phyloP scores from a whole-genome alignment of 805 yeast genomes.

The Candida taoyuanica region DNA sequence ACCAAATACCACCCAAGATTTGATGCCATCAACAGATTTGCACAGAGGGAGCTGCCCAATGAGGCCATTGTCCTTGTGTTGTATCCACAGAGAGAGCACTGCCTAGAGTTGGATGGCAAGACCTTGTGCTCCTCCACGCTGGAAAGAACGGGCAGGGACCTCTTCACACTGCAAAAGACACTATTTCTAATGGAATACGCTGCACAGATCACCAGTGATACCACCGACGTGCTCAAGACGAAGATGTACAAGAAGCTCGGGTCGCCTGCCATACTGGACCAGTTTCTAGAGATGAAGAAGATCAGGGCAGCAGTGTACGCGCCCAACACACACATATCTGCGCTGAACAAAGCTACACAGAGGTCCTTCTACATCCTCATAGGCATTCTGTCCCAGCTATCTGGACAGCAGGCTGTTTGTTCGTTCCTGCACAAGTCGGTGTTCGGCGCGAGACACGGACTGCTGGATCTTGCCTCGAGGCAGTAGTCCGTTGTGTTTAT shows the following conservation, averaged over 20 bases:
- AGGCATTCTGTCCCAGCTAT: constrained; percentile 22
- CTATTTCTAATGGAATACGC: constrained; percentile 10
- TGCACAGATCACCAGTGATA: constrained; percentile 3
- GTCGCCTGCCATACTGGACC: constrained; percentile 1
- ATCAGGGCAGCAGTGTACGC: neutral
- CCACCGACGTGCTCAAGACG: constrained; percentile 5
- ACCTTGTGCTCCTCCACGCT: neutral
- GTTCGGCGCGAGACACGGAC: constrained; percentile 15
- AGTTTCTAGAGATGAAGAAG: constrained; percentile 1
- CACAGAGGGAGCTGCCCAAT: too few species aligned
- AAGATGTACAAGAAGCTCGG: constrained; percentile 1
- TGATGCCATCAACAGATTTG: too few species aligned
- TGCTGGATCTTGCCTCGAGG: constrained; percentile 21
- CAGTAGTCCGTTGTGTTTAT: too few species aligned
- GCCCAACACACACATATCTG: neutral
- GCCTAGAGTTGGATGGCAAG: too few species aligned
- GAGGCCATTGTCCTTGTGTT: too few species aligned
- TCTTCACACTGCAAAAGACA: constrained; percentile 11
- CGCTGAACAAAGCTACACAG: neutral
- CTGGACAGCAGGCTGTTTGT: constrained; percentile 19
- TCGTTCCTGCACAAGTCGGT: constrained; percentile 20
- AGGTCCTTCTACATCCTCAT: constrained; percentile 22
- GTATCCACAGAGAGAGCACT: too few species aligned
- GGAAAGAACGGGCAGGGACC: neutral
- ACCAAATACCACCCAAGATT: too few species aligned